phyloP scores from a whole-genome alignment of 441 rosid genomes.

The Lepidium campestre region DNA sequence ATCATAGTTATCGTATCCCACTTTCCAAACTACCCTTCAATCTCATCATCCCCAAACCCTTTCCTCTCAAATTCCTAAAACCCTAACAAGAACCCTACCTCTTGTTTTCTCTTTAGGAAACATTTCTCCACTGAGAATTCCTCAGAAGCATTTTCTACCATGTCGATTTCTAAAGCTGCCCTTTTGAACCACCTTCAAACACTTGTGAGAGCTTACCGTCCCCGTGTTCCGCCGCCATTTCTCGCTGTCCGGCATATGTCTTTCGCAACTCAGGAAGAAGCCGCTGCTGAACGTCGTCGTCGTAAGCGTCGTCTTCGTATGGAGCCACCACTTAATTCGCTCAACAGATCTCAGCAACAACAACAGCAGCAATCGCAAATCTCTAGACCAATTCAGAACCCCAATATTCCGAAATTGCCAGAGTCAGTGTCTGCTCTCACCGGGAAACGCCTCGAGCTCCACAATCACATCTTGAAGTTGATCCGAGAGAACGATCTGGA shows the following conservation, averaged over 20 bases:
- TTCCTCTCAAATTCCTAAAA: background rate
- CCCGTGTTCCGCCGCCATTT: slow-evolving; percentile 16
- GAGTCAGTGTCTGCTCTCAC: slow-evolving; percentile 63
- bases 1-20: slow-evolving; percentile 15
- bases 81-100: slow-evolving; percentile 21
- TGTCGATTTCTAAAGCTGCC: slow-evolving; percentile 56
- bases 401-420: slow-evolving; percentile 73
- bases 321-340: slow-evolving; percentile 72
- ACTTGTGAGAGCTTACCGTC: slow-evolving; percentile 28
- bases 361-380: slow-evolving; percentile 30
- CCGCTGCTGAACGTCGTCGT: slow-evolving; percentile 88
- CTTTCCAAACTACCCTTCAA: slow-evolving; percentile 22
- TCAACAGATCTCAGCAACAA: slow-evolving; percentile 49
- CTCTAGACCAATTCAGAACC: slow-evolving; percentile 60
- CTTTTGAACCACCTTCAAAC: slow-evolving; percentile 45
- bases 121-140: background rate
- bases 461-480: slow-evolving; percentile 62
- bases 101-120: background rate
- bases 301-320: slow-evolving; percentile 79
- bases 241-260: slow-evolving; percentile 51
- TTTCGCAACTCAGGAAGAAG: slow-evolving; percentile 83
- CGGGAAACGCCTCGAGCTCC: slow-evolving; percentile 82
- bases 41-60: background rate
- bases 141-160: background rate
- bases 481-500: slow-evolving; percentile 75